Evolutionary conservation across 2,329 filamentous ascomycete species (phyloP), one percentile per base, ranked within the genome.

Genomic region (Chlorencoelia australis): DNA sequence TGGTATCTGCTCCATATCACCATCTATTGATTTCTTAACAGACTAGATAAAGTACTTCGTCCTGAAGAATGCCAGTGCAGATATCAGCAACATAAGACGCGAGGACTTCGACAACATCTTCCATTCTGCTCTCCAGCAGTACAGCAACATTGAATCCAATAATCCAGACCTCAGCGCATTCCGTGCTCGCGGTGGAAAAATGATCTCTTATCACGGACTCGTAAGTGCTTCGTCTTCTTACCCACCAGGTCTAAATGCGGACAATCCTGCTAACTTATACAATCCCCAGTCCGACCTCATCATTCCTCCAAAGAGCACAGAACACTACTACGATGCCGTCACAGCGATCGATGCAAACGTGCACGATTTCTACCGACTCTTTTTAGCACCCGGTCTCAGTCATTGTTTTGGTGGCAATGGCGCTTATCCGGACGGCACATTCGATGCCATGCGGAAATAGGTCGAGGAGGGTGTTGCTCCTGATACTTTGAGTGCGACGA

Each of bases 301-400:
- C 11, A 64, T 66, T 38, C 48, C 50, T 14, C 49, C 57, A 1
- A 51, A 55, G 6, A 58, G 60, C 7, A 42, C 39, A 13, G 30
- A 57, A 48, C 28, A 42, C 7, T 59, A 57, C 30, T 51, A 51
- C 25, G 11, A 47, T 7, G 10, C 22, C 16, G 34, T 36, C n/a
- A 29, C 16, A 11, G 27, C 15, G 4, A 14, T 13, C 11, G 9
- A 11, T 3, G 7, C 28, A 7, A 26, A 20, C 6, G 14, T 32
- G 8, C 18, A 37, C 26, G 22, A 32, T 8, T 37, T 27, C 22
- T 37, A 27, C 17, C 19, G 28, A 20, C 4, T 33, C 4, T 37
- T 27, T 7, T 14, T 24, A 6, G 6, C 20, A 14, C 29, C 35
- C 5, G 35, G 35, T 9, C 6, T 33, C 5, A 17, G 15, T 4